A percentile compares a stretch with the other conserved stretches of the same genome.
These are phyloP conservation scores for Trypanosoma melophagium DNA, from an alignment of 208 protist genomes.

Conservation along the genomic window DNA sequence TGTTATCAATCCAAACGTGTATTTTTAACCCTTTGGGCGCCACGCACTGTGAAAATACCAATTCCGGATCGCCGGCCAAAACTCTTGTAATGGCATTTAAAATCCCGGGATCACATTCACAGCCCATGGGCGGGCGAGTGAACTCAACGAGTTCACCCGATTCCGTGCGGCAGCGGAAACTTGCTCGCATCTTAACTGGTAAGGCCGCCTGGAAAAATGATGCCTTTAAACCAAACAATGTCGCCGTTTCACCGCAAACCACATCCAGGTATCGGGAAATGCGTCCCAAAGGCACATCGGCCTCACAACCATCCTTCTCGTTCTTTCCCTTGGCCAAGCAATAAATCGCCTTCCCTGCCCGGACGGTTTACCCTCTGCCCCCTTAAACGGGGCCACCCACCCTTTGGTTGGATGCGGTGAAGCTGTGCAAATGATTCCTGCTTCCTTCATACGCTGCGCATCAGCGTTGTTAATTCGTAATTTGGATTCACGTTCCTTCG, in stretches of 20 bases:
- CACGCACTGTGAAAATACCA: too few species aligned
- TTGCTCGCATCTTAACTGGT: neutral
- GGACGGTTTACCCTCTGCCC: neutral
- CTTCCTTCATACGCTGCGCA: neutral
- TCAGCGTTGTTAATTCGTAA: neutral
- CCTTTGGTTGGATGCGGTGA: neutral
- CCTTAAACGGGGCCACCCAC: conserved; percentile 5
- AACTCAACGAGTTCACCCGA: too few species aligned
- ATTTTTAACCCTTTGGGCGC: too few species aligned
- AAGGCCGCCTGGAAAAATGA: neutral
- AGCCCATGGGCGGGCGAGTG: too few species aligned
- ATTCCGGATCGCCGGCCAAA: too few species aligned
- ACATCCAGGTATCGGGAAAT: conserved; percentile 7
- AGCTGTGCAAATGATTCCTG: conserved; percentile 2
- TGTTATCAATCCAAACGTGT: too few species aligned
- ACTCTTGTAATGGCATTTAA: too few species aligned
- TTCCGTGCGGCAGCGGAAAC: too few species aligned
- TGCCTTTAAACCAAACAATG: conserved; percentile 13
- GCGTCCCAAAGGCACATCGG: conserved; percentile 5
- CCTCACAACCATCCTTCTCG: neutral
- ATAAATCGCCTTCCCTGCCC: conserved; percentile 5
- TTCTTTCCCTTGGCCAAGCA: conserved; percentile 2
- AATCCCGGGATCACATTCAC: too few species aligned
- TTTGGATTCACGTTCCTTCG: neutral
- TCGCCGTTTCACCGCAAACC: conserved; percentile 6